Base-by-base conservation (phyloP, 2,329 filamentous ascomycete genomes). In the Penicillium sp. region DNA sequence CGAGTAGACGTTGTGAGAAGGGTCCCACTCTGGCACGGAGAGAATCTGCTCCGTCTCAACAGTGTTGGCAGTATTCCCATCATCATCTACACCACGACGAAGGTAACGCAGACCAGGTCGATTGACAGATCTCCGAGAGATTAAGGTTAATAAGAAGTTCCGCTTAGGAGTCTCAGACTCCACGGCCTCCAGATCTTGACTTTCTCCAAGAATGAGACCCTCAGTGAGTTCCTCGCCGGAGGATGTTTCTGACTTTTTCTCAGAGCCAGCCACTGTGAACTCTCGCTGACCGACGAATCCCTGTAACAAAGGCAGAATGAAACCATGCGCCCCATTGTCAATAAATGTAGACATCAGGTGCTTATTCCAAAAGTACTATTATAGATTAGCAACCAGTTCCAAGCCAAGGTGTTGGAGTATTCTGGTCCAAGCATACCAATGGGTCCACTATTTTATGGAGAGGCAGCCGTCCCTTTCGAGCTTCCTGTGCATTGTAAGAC, bases 31-130 rank as follows among this genome's bases (percentile, higher is more conserved):
- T 2, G 85, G 78, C 0, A 83, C 82, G 0, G 90, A 94, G 2
- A 99, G 79, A 8, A 99, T 88, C 71, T 99, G 94, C 68, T 99
- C 94, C 0, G 93, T 96, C 75, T 99, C 94, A 17, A 97, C 93
- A 23, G 81, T 86, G 66, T 99, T 99, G 15, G 94, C 94, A 4
- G 89, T 86, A 62, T 89, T 86, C 0, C 94, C 94, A 52, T 92
- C 85, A 52, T 97, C 91, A 61, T 99, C 91, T 18, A 96, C 84
- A 6, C 94, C 94, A 21, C 94, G 86, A 8, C 94, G 87, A 3
- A 97, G 79, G 72, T 99, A 99, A 47, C 94, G 85, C 23, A 97
- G 76, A 2, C 94, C 94, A 17, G 93, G 91, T 34, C 94, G 84
- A 63, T 93, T 89, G 18, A 88, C 84, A 1, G 91, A 96, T 24